Conservation (phyloP, 495 filamentous ascomycete genomes). For the Durotheca rogersii region DNA sequence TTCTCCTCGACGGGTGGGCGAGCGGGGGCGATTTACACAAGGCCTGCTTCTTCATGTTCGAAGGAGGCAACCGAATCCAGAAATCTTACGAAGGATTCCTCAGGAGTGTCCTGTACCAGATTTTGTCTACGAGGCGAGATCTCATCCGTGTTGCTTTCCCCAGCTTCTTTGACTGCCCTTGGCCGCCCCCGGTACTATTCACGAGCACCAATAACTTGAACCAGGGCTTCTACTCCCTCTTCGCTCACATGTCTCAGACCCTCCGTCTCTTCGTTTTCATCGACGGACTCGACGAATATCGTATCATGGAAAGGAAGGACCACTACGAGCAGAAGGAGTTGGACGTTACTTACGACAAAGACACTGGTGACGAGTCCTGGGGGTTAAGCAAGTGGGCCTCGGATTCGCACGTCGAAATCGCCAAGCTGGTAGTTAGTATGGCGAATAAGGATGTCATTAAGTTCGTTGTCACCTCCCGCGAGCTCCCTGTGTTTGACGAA, state of each 20-base stretch:
- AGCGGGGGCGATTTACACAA: conserved; percentile 30
- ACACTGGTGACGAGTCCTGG: conserved; percentile 33
- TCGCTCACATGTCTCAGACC: conserved; percentile 30
- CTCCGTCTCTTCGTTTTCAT: conserved; percentile 34
- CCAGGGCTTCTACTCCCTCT: conserved; percentile 34
- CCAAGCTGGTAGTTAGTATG: conserved; percentile 32
- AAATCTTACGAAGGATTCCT: conserved; percentile 46
- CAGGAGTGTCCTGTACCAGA: conserved; percentile 40
- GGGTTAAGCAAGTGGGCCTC: conserved; percentile 34
- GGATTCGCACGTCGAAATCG: conserved; percentile 31
- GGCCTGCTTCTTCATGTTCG: conserved; percentile 46
- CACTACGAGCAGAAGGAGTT: conserved; percentile 31
- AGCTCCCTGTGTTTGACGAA: conserved; percentile 33
- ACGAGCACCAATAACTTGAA: conserved; percentile 34
- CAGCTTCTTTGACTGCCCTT: conserved; percentile 32
- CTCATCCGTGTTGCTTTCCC: conserved; percentile 36
- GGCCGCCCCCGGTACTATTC: conserved; percentile 34
- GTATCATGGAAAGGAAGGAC: conserved; percentile 36
- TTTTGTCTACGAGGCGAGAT: conserved; percentile 34
- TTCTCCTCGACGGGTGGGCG: conserved; percentile 28
- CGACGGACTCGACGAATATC: conserved; percentile 37
- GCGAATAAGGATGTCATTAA: conserved; percentile 29
- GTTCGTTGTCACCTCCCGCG: conserved; percentile 30
- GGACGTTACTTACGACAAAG: conserved; percentile 30
- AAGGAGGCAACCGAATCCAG: conserved; percentile 41